Conservation (phyloP, 495 filamentous ascomycete genomes). For the Mycothermus thermophilus region DNA sequence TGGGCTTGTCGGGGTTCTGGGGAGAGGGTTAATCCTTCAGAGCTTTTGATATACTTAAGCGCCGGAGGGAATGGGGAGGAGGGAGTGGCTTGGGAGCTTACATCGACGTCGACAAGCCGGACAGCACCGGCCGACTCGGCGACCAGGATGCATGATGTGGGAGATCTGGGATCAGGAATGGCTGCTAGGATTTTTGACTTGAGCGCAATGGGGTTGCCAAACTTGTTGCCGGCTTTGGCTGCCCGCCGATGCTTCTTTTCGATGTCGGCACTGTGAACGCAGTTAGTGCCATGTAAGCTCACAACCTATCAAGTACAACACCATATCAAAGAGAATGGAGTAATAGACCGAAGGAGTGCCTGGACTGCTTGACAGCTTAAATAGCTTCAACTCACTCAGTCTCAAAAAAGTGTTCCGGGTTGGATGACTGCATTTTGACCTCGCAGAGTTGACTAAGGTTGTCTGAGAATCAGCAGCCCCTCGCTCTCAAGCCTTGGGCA, state of each 20-base stretch:
- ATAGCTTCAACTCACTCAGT: slow-evolving; percentile 45
- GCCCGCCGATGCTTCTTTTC: slow-evolving; percentile 58
- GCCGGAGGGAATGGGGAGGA: no score
- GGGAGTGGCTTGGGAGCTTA: no score
- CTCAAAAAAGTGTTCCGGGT: slow-evolving; percentile 65
- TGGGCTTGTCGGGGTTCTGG: slow-evolving; percentile 17
- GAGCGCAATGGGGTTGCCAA: slow-evolving; percentile 67
- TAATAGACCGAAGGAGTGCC: no score
- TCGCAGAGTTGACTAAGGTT: no score
- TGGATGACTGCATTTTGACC: slow-evolving; percentile 23
- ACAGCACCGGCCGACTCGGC: slow-evolving; percentile 74
- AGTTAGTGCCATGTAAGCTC: no score
- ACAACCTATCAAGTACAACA: no score
- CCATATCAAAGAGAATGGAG: no score
- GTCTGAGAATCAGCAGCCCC: no score
- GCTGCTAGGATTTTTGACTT: slow-evolving; percentile 78
- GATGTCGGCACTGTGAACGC: slow-evolving; percentile 58
- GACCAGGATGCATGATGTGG: slow-evolving; percentile 49
- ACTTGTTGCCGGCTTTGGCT: slow-evolving; percentile 65
- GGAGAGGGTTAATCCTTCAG: background rate
- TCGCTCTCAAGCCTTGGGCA: no score
- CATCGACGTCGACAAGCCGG: slow-evolving; percentile 57
- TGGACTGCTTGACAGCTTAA: no score
- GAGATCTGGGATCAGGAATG: slow-evolving; percentile 48
- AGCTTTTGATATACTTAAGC: no score